A percentile compares a stretch with the other conserved stretches of the same genome.
These are phyloP conservation scores for Rosa chinensis DNA, from an alignment of 306 rosid genomes.

Conservation along the genomic window DNA sequence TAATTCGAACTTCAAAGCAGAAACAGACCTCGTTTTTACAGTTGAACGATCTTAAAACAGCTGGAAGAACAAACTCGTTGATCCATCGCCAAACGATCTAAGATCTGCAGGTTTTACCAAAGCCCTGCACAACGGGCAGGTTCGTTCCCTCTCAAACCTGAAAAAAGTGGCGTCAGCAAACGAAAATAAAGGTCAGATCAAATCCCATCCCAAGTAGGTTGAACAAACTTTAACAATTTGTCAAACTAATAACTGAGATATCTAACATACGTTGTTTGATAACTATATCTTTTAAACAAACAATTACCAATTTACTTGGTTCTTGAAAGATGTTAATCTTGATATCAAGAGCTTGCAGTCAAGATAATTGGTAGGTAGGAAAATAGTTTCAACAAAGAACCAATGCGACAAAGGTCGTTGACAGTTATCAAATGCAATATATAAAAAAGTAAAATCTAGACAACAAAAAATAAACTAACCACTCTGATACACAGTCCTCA, in stretches of 20 bases:
- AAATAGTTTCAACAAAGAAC: not conserved
- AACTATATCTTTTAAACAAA: not conserved
- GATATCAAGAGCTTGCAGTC: not conserved
- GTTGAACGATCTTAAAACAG: constrained; percentile 53
- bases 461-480: constrained; percentile 39
- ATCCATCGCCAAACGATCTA: constrained; percentile 94
- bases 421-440: not conserved
- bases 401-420: not conserved
- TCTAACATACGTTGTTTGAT: too few relatives aligned
- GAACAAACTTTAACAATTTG: not conserved
- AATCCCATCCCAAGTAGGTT: not conserved
- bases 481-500: constrained; percentile 97
- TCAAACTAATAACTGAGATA: not conserved
- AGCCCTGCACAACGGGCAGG: constrained; percentile 97
- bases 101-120: constrained; percentile 94
- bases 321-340: not conserved
- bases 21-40: constrained; percentile 43
- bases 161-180: constrained; percentile 24
- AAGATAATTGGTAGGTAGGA: not conserved
- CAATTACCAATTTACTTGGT: not conserved
- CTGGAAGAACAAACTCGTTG: constrained; percentile 89
- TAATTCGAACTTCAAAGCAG: constrained; percentile 49
- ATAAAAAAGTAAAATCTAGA: not conserved
- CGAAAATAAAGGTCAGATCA: not conserved
- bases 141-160: constrained; percentile 99